Percentiles rank a stretch among this genome's conserved stretches.
These are phyloP conservation scores for Skeletonema tropicum DNA, from an alignment of 108 stramenopile species.

Conservation along the genomic window DNA sequence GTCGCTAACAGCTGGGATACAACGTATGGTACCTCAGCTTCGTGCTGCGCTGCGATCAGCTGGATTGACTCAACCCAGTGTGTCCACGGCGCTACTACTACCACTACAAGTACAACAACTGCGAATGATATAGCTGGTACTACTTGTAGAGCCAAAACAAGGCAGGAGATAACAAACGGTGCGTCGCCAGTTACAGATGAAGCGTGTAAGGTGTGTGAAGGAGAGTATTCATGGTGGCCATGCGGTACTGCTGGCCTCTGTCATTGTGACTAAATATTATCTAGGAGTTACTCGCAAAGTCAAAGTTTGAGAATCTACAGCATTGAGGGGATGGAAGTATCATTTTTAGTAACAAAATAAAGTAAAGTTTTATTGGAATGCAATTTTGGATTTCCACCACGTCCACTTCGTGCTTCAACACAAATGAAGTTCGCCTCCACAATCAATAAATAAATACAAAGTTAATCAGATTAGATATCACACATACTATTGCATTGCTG, in stretches of 20 bases:
- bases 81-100: not conserved
- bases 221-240: not conserved
- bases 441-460: too few relatives aligned
- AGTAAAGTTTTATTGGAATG: too few relatives aligned
- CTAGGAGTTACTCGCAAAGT: too few relatives aligned
- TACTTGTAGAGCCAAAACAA: not conserved
- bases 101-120: not conserved
- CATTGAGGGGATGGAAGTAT: too few relatives aligned
- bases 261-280: not conserved
- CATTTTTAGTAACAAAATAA: too few relatives aligned
- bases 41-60: conserved; percentile 5
- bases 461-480: too few relatives aligned
- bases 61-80: conserved; percentile 1
- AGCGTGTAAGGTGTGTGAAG: not conserved
- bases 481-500: too few relatives aligned
- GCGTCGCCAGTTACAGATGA: not conserved
- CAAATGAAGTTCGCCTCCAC: too few relatives aligned
- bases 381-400: too few relatives aligned
- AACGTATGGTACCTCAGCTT: not conserved
- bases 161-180: not conserved
- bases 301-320: too few relatives aligned
- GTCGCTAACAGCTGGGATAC: conserved; percentile 1
- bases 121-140: not conserved
- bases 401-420: too few relatives aligned
- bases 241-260: not conserved